Evolutionary conservation across 2,329 filamentous ascomycete genomes (phyloP), one percentile per base, ranked within the genome.

Genomic region (Didymella keratinophila): DNA sequence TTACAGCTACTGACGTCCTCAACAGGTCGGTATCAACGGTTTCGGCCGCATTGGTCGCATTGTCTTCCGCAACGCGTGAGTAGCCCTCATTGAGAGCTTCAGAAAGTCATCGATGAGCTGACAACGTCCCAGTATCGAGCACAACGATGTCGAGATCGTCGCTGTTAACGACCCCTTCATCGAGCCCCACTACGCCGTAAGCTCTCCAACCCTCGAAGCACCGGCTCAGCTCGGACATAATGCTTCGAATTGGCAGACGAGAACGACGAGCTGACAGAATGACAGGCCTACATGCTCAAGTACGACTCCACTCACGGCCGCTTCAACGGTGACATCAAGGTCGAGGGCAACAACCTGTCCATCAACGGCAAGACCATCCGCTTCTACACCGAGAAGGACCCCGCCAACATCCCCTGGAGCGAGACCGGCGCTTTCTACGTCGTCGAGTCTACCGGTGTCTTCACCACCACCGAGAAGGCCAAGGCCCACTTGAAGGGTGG

Each of bases 151-250:
- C 78, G 87, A 97, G 76, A 86, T 99, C 76, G 92, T 97, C 76
- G 94, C 95, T 75, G 92, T 97, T 84, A 98, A 99, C 87, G 95
- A 98, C 82, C 95, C 95, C 75, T 98, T 99, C 90, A 98, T 99
- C 84, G 93, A 97, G 84, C 87, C 91, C 76, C 84, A 93, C 82
- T 98, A 98, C 84, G 95, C 95, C 81, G 94, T 97, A 89, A 86
- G 93, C 90, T 56, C 39, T 34, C 62, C 67, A 43, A 27, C 36
- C 5, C 23, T 25, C 16, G 23, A 48, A 37, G 23, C 43, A 55
- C 23, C 23, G 11, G 18, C 41, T 32, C 23, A 41, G 44, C 46
- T 44, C 27, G 20, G 39, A 34, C 20, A 20, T n/a, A 54, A 25
- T 21, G 25, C 39, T 44, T 52, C 44, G 27, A 20, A 25, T 12